These are phyloP conservation scores for Blastobotrys elegans DNA, from an alignment of 1,139 yeast genomes.

Conservation along the genomic window DNA sequence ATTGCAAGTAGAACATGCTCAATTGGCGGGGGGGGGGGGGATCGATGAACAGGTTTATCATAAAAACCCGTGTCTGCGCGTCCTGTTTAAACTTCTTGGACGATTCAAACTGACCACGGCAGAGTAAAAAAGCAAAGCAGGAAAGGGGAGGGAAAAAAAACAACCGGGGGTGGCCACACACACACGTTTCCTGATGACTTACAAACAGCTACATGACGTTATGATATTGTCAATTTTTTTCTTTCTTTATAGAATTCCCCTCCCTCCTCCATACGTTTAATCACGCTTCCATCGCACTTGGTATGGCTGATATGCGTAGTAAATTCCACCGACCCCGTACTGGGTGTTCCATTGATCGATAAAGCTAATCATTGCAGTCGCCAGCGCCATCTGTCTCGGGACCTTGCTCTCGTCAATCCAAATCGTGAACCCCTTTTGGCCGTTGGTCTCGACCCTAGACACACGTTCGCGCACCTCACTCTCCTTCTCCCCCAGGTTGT, in stretches of 20 bases:
- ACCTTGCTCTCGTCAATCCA: constrained; percentile 50
- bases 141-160: neutral
- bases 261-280: constrained; percentile 27
- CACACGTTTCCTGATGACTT: no score
- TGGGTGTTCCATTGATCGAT: constrained; percentile 66
- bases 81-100: no score
- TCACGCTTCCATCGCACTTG: constrained; percentile 60
- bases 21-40: no score
- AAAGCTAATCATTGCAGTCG: constrained; percentile 54
- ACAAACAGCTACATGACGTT: no score
- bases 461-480: constrained; percentile 58
- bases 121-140: no score
- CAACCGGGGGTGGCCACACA: neutral
- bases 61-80: no score
- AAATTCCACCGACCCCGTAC: constrained; percentile 57
- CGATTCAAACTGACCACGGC: no score
- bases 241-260: no score
- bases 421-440: constrained; percentile 49
- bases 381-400: constrained; percentile 50
- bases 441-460: constrained; percentile 46
- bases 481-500: constrained; percentile 55
- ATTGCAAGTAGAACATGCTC: no score
- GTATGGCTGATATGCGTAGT: constrained; percentile 47
- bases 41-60: no score
- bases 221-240: no score